A percentile compares a stretch with the other conserved stretches of the same genome.
Conservation (phyloP, 495 filamentous ascomycete species). For the Penicillium alfredii region DNA sequence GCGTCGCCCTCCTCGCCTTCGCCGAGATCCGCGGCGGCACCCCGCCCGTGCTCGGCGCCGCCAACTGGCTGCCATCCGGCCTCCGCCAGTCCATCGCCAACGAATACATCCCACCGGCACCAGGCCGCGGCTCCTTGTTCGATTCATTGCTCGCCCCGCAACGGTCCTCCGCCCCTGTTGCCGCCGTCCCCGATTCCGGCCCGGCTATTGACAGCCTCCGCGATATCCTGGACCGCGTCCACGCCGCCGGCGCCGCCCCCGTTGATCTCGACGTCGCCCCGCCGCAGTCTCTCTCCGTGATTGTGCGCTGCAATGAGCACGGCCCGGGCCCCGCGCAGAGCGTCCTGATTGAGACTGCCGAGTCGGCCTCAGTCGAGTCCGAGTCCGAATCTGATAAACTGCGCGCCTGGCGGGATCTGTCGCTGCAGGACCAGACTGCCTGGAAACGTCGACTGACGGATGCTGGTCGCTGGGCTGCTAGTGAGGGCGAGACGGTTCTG, state of each 20-base stretch:
- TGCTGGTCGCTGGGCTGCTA: slow-evolving; percentile 67
- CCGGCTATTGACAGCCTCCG: slow-evolving; percentile 17
- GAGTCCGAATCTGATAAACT: slow-evolving; percentile 26
- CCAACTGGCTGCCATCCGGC: slow-evolving; percentile 36
- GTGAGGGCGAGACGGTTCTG: slow-evolving; percentile 66
- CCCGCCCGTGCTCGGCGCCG: slow-evolving; percentile 51
- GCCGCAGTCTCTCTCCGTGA: slow-evolving; percentile 18
- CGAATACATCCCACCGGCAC: slow-evolving; percentile 13
- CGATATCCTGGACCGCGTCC: slow-evolving; percentile 22
- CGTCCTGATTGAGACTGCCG: slow-evolving; percentile 19
- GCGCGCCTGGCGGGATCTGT: slow-evolving; percentile 63
- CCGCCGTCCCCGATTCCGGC: too few species aligned
- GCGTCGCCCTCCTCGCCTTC: slow-evolving; percentile 58
- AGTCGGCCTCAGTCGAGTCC: slow-evolving; percentile 2
- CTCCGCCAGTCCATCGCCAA: slow-evolving; percentile 27
- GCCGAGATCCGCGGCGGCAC: slow-evolving; percentile 59
- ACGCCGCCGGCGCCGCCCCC: slow-evolving; percentile 20
- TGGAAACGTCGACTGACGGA: slow-evolving; percentile 67
- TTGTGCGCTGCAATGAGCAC: slow-evolving; percentile 20
- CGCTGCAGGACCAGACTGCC: slow-evolving; percentile 45
- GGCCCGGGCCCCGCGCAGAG: slow-evolving; percentile 17
- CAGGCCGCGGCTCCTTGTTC: slow-evolving; percentile 15
- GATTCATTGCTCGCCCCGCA: slow-evolving; percentile 10
- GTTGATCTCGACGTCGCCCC: slow-evolving; percentile 14
- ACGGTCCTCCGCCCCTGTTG: too few species aligned